A percentile compares a stretch with the other conserved stretches of the same genome.
Conservation (phyloP, 78 protist species). For the Cyanophora paradoxa region DNA sequence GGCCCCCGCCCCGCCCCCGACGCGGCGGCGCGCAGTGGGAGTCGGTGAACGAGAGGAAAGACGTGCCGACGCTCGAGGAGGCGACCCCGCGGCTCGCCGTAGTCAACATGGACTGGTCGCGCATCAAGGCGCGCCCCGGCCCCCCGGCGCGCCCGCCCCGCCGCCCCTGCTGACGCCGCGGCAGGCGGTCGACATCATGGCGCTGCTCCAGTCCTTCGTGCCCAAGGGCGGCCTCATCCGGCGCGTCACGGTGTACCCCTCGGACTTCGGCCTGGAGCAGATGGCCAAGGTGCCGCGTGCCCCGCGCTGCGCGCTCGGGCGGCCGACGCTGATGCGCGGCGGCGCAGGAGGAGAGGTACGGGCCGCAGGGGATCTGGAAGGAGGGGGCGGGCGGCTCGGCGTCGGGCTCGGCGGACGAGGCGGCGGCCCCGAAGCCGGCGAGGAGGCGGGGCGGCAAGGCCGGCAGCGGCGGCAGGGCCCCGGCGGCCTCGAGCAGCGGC, state of each 20-base stretch:
- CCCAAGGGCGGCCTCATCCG: conserved; percentile 49
- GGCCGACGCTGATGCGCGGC: no score
- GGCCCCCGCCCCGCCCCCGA: no score
- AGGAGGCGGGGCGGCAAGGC: no score
- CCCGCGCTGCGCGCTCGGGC: no score
- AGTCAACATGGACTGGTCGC: conserved; percentile 49
- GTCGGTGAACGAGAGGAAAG: background rate
- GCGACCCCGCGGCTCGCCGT: conserved; percentile 53
- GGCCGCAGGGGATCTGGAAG: no score
- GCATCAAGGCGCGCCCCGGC: background rate
- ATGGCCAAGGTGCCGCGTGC: conserved; percentile 8
- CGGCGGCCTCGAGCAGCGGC: no score
- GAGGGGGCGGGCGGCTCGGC: no score
- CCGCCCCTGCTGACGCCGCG: no score
- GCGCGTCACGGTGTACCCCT: conserved; percentile 49
- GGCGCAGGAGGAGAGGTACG: no score
- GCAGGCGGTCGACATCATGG: conserved; percentile 40
- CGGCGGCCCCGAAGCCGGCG: background rate
- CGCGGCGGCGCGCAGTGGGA: background rate
- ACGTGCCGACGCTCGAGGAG: conserved; percentile 38
- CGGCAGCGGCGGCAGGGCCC: no score
- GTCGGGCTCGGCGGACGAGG: background rate
- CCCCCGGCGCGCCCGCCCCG: no score
- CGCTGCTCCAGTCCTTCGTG: conserved; percentile 35
- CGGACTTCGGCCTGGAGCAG: conserved; percentile 49